phyloP scores from a whole-genome alignment of 2,329 filamentous ascomycete genomes.

The Paecilomyces dactylethromorphus region DNA sequence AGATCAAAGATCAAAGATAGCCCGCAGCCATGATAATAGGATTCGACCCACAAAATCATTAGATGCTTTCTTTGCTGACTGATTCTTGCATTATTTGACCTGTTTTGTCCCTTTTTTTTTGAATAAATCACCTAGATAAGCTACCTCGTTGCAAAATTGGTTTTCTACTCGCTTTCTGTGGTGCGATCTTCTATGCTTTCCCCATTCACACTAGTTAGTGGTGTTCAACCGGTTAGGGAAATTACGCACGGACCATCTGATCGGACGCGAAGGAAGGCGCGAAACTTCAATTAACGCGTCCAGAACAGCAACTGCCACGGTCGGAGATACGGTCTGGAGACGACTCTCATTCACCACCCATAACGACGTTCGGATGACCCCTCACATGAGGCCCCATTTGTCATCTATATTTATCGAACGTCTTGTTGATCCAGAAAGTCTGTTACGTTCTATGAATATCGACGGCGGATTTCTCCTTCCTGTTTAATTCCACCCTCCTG shows the following conservation, averaged over 20 bases:
- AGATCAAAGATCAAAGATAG: too few relatives aligned
- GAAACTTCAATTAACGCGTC: conserved; percentile 17
- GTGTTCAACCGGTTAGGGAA: background rate
- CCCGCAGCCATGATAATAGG: too few relatives aligned
- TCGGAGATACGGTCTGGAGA: background rate
- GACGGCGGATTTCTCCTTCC: background rate
- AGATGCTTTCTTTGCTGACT: too few relatives aligned
- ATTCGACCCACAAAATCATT: too few relatives aligned
- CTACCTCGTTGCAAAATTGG: too few relatives aligned
- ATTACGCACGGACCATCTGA: background rate
- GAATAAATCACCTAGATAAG: too few relatives aligned
- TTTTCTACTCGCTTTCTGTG: too few relatives aligned
- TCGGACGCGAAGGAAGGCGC: conserved; percentile 3
- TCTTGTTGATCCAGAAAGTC: background rate
- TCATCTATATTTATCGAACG: background rate
- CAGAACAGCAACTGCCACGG: background rate
- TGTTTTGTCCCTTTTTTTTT: too few relatives aligned
- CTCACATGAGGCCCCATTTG: background rate
- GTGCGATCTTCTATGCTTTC: too few relatives aligned
- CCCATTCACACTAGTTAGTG: too few relatives aligned
- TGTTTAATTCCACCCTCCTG: background rate
- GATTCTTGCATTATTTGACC: too few relatives aligned
- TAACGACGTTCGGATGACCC: background rate
- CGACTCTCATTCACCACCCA: background rate
- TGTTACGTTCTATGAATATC: background rate